Evolutionary conservation across 2,329 filamentous ascomycete genomes (phyloP).

Genomic region (Chaetoscypha palmicola): DNA sequence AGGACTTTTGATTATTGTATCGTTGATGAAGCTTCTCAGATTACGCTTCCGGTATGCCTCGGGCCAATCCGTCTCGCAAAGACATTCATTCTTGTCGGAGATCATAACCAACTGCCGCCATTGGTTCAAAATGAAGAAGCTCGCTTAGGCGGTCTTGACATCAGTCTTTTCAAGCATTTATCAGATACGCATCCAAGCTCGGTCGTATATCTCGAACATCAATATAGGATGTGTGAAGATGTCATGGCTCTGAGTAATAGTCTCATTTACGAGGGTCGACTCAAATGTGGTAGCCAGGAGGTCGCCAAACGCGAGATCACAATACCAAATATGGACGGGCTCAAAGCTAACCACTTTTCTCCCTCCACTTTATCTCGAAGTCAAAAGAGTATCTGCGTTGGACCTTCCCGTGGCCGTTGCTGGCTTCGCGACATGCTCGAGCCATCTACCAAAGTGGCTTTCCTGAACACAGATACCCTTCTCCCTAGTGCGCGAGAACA

Average conservation of each 20-base stretch:
- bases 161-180: conserved; percentile 88
- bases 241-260: conserved; percentile 92
- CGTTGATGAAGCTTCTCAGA: conserved; percentile 95
- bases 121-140: conserved; percentile 90
- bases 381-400: conserved; percentile 46
- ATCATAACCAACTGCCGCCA: conserved; percentile 92
- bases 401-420: conserved; percentile 46
- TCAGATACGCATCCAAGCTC: conserved; percentile 82
- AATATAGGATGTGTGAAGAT: conserved; percentile 97
- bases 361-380: conserved; percentile 37
- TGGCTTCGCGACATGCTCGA: conserved; percentile 70
- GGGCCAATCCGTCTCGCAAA: conserved; percentile 89
- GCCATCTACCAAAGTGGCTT: conserved; percentile 67
- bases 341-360: conserved; percentile 53
- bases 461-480: conserved; percentile 82
- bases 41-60: conserved; percentile 88
- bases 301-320: conserved; percentile 64
- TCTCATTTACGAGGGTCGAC: conserved; percentile 82
- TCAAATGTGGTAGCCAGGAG: conserved; percentile 79
- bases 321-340: conserved; percentile 57
- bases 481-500: conserved; percentile 60
- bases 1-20: conserved; percentile 97
- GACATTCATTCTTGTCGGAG: conserved; percentile 90
- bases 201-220: conserved; percentile 87
- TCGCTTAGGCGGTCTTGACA: conserved; percentile 75